Evolutionary conservation across 2,329 filamentous ascomycete species (phyloP).

Genomic region (Orbilia blumenaviensis): DNA sequence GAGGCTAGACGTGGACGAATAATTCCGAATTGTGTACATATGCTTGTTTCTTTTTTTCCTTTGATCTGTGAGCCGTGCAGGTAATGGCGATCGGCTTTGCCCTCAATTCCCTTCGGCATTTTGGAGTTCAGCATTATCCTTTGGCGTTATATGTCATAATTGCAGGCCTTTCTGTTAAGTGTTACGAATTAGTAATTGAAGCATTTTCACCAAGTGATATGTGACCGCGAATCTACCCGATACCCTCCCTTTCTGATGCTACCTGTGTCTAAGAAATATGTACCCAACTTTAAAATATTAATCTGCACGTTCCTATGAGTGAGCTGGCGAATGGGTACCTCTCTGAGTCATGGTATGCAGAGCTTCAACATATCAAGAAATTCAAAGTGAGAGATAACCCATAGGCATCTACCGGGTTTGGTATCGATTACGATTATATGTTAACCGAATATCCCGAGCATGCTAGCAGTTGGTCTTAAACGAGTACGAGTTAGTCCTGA

Average conservation of each 20-base stretch:
- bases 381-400: neutral
- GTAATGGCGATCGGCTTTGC: neutral
- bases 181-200: neutral
- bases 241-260: neutral
- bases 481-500: neutral
- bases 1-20: neutral
- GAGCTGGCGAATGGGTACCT: neutral
- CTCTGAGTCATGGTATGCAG: neutral
- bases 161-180: too few relatives aligned
- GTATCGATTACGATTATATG: neutral
- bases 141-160: slow-evolving; percentile 1
- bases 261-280: too few relatives aligned
- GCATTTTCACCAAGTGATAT: neutral
- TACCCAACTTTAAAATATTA: neutral
- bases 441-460: neutral
- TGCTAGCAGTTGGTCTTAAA: neutral
- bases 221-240: neutral
- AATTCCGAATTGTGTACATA: neutral
- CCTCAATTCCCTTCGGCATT: neutral
- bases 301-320: slow-evolving; percentile 6
- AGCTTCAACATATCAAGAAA: neutral
- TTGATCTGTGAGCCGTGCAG: neutral
- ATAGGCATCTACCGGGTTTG: neutral
- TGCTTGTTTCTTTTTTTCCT: neutral
- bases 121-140: neutral